A percentile compares a stretch with the other conserved stretches of the same genome.
Conservation (phyloP, 2,329 filamentous ascomycete genomes). For the Aureobasidium sp. region DNA sequence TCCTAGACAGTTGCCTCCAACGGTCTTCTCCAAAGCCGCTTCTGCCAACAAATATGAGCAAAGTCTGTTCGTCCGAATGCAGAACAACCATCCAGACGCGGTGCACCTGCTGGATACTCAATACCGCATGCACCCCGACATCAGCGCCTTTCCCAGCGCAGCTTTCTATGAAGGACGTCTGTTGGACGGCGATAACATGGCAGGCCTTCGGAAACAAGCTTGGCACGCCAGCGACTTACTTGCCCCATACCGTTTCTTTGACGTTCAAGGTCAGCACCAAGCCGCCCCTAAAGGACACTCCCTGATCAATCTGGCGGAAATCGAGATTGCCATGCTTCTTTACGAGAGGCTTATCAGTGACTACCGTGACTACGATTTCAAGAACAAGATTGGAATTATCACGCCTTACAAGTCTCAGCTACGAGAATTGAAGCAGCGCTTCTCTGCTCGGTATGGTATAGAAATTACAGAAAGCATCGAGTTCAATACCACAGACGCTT, state of each 20-base stretch:
- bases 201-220: slow-evolving; percentile 62
- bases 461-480: slow-evolving; percentile 73
- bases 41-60: slow-evolving; percentile 93
- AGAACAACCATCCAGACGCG: slow-evolving; percentile 78
- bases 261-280: slow-evolving; percentile 82
- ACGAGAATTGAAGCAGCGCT: slow-evolving; percentile 68
- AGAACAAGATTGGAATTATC: slow-evolving; percentile 88
- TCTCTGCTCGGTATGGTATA: slow-evolving; percentile 65
- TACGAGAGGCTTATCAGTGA: slow-evolving; percentile 74
- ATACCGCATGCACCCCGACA: slow-evolving; percentile 98
- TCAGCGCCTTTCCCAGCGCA: slow-evolving; percentile 80
- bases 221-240: slow-evolving; percentile 82
- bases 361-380: slow-evolving; percentile 61
- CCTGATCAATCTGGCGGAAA: slow-evolving; percentile 78
- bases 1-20: slow-evolving; percentile 93
- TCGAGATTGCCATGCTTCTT: slow-evolving; percentile 77
- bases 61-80: slow-evolving; percentile 97
- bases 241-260: slow-evolving; percentile 93
- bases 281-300: slow-evolving; percentile 79
- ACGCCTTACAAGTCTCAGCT: slow-evolving; percentile 96
- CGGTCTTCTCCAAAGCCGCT: slow-evolving; percentile 88
- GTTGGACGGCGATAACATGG: slow-evolving; percentile 80
- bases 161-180: slow-evolving; percentile 90
- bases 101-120: slow-evolving; percentile 95
- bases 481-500: slow-evolving; percentile 98